Conservation (phyloP, 208 protist genomes). For the Vickermania ingenoplastis region DNA sequence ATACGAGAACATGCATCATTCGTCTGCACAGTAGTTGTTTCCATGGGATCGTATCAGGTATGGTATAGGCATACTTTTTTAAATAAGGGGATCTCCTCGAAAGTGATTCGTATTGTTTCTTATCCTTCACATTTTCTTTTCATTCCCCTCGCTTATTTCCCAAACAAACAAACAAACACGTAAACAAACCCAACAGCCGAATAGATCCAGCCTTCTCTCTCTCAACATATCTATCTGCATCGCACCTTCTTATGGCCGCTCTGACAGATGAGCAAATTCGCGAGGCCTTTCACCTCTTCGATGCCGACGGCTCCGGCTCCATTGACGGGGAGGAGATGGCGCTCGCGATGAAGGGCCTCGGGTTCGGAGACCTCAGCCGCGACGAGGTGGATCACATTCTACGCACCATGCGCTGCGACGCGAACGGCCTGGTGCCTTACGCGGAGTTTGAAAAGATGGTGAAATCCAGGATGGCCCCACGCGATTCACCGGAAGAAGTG, state of each 20-base stretch:
- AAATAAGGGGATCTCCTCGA: no score
- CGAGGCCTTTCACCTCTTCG: conserved; percentile 97
- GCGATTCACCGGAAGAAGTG: conserved; percentile 93
- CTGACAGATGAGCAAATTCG: conserved; percentile 90
- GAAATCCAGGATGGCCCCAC: conserved; percentile 84
- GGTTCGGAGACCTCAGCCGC: conserved; percentile 89
- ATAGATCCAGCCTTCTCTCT: background rate
- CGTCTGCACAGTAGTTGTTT: no score
- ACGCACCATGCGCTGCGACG: conserved; percentile 66
- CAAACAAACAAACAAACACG: background rate
- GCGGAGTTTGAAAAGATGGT: conserved; percentile 87
- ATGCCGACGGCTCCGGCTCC: conserved; percentile 89
- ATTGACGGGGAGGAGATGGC: conserved; percentile 93
- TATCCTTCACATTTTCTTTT: background rate
- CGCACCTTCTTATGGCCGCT: conserved; percentile 48
- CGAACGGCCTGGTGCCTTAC: conserved; percentile 87
- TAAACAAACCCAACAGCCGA: background rate
- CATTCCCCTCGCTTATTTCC: background rate
- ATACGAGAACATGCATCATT: no score
- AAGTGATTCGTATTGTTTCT: background rate
- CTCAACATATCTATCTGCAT: background rate
- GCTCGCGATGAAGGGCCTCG: conserved; percentile 92
- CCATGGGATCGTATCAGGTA: no score
- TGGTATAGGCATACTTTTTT: no score
- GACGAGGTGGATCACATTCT: conserved; percentile 92